Evolutionary conservation across 106 monocot species (phyloP).

Genomic region (Posidonia australis): DNA sequence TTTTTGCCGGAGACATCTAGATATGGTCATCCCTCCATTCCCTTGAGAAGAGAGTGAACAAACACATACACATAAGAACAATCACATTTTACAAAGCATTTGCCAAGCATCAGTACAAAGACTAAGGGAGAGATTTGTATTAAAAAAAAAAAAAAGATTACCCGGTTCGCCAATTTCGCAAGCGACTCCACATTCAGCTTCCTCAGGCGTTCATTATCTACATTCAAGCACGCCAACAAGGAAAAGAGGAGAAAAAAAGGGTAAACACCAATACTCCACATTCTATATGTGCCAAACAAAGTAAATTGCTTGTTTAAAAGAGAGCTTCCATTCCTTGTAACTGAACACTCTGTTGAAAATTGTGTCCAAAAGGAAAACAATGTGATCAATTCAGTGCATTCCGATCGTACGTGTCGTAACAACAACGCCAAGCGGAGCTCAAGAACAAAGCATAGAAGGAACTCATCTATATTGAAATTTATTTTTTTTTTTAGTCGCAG

Average conservation of each 20-base stretch:
- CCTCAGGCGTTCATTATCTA: conserved; percentile 58
- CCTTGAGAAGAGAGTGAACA: too few species aligned
- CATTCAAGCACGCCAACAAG: background rate
- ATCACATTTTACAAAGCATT: too few species aligned
- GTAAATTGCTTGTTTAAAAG: background rate
- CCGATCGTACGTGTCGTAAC: too few species aligned
- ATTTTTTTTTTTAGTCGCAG: background rate
- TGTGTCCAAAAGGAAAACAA: too few species aligned
- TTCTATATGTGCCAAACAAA: too few species aligned
- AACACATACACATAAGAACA: background rate
- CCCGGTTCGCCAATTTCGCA: conserved; percentile 41
- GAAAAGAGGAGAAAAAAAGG: background rate
- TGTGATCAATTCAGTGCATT: too few species aligned
- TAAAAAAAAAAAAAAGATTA: conserved; percentile 7
- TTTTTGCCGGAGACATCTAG: too few species aligned
- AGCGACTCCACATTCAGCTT: conserved; percentile 40
- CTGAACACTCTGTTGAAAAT: background rate
- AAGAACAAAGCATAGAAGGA: background rate
- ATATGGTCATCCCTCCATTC: too few species aligned
- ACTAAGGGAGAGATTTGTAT: too few species aligned
- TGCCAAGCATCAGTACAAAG: too few species aligned
- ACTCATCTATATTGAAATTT: background rate
- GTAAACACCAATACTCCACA: background rate
- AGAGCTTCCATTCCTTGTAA: background rate
- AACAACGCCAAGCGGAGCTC: too few species aligned